Evolutionary conservation across 2,329 filamentous ascomycete genomes (phyloP).

Genomic region (Drechslerella coelobrocha): DNA sequence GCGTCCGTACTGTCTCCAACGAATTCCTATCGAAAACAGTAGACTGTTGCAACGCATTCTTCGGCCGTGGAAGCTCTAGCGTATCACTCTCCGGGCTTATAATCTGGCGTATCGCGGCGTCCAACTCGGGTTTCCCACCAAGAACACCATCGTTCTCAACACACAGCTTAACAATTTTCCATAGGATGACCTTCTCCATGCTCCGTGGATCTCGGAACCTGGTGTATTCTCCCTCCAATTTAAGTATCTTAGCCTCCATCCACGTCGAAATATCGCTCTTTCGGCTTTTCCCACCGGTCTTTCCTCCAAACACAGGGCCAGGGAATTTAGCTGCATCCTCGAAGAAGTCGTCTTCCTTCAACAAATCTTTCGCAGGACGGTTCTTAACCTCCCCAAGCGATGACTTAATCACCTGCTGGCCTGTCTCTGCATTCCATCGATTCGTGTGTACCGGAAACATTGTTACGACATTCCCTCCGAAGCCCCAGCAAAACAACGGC

Average conservation of each 20-base stretch:
- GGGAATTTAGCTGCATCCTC: conserved; percentile 72
- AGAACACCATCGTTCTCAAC: conserved; percentile 85
- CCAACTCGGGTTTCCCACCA: conserved; percentile 74
- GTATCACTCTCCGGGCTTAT: conserved; percentile 68
- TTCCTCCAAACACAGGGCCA: conserved; percentile 69
- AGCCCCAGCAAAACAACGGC: conserved; percentile 85
- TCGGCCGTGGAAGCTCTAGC: conserved; percentile 51
- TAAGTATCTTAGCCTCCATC: conserved; percentile 74
- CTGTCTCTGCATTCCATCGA: conserved; percentile 52
- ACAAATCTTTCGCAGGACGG: conserved; percentile 74
- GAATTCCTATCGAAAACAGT: conserved; percentile 68
- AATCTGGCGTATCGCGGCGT: conserved; percentile 76
- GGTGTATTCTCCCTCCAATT: conserved; percentile 50
- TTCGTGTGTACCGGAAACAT: conserved; percentile 70
- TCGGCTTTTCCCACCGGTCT: conserved; percentile 77
- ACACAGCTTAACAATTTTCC: conserved; percentile 82
- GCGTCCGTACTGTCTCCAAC: conserved; percentile 74
- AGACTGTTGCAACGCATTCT: conserved; percentile 51
- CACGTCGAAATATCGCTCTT: conserved; percentile 91
- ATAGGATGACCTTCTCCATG: conserved; percentile 77
- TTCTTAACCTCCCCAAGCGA: conserved; percentile 81
- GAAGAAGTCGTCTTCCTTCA: conserved; percentile 74
- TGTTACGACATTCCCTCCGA: conserved; percentile 80
- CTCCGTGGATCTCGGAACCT: conserved; percentile 60
- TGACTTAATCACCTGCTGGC: conserved; percentile 68